Percentiles rank a stretch among this genome's conserved stretches.
phyloP scores from a whole-genome alignment of 306 rosid species.

The Fragaria iinumae region DNA sequence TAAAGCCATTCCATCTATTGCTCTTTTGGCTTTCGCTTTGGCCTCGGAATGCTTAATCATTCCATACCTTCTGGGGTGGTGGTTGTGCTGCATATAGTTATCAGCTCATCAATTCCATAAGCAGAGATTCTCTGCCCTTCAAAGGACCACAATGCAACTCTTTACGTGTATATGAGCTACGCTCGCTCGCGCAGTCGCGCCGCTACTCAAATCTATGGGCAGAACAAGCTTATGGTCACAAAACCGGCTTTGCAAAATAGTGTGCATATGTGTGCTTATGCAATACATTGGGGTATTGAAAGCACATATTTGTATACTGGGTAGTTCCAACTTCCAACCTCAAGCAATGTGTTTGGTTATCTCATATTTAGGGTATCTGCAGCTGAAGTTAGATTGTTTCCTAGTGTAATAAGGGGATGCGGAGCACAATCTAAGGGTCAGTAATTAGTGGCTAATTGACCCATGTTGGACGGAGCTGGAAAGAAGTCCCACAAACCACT shows the following conservation, averaged over 20 bases:
- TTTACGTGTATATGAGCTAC: neutral
- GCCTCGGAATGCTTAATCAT: slow-evolving; percentile 29
- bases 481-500: neutral
- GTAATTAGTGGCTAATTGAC: neutral
- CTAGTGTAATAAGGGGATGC: neutral
- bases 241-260: neutral
- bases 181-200: neutral
- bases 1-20: slow-evolving; percentile 33
- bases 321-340: neutral
- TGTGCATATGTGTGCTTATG: neutral
- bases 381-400: neutral
- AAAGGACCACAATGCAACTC: slow-evolving; percentile 6
- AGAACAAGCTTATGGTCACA: neutral
- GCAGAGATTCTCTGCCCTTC: slow-evolving; percentile 12
- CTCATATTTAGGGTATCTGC: neutral
- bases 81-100: slow-evolving; percentile 7
- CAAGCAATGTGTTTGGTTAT: neutral
- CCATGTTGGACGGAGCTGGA: neutral
- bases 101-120: neutral
- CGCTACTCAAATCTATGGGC: neutral
- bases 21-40: slow-evolving; percentile 23
- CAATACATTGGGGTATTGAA: neutral
- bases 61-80: neutral
- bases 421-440: neutral
- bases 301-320: neutral